These are phyloP conservation scores for Simplicillium aogashimaense DNA, from an alignment of 2,329 filamentous ascomycete species.

Conservation along the genomic window DNA sequence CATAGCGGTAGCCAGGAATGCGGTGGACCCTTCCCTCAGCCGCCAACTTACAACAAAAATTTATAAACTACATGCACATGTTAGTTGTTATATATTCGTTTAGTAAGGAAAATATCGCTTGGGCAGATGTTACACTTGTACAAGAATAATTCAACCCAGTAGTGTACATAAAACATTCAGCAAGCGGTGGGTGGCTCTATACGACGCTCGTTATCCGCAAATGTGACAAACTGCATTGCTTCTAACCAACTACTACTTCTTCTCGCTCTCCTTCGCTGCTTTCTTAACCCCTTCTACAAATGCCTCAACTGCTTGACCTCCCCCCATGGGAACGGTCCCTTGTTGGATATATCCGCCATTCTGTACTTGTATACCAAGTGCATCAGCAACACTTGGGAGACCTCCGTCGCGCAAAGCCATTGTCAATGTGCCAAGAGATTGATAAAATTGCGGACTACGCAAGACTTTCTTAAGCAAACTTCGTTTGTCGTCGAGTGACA, in stretches of 20 bases:
- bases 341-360: conserved; percentile 76
- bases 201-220: too few species aligned
- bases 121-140: too few species aligned
- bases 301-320: conserved; percentile 78
- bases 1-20: too few species aligned
- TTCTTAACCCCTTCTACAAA: conserved; percentile 86
- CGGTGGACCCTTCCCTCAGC: too few species aligned
- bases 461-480: conserved; percentile 71
- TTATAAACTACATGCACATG: too few species aligned
- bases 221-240: too few species aligned
- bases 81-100: too few species aligned
- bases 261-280: conserved; percentile 53
- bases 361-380: conserved; percentile 67
- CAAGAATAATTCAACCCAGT: too few species aligned
- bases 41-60: too few species aligned
- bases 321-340: conserved; percentile 74
- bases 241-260: not conserved
- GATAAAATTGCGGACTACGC: conserved; percentile 81
- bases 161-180: too few species aligned
- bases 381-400: conserved; percentile 80
- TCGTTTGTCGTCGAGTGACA: conserved; percentile 70
- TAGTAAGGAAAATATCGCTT: too few species aligned
- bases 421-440: conserved; percentile 76
- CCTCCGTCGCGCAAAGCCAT: conserved; percentile 85
- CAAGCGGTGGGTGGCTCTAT: too few species aligned